Evolutionary conservation across 129 eudicot species (phyloP).

Genomic region (Artemisia annua): DNA sequence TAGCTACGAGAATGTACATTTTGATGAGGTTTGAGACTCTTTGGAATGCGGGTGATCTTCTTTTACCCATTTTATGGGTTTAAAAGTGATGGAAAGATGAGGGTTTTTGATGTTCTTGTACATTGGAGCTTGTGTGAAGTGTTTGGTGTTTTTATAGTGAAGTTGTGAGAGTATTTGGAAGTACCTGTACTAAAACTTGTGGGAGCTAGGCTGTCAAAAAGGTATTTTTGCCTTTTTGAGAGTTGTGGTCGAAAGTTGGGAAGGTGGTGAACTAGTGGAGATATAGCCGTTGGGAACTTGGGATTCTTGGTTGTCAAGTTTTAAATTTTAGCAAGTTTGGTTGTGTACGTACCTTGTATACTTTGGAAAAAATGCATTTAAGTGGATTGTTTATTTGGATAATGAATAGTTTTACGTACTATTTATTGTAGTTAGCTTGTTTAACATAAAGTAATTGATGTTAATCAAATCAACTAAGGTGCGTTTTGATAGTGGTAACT

Average conservation of each 20-base stretch:
- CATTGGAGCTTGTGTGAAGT: neutral
- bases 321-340: slow-evolving; percentile 9
- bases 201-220: slow-evolving; percentile 34
- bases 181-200: slow-evolving; percentile 9
- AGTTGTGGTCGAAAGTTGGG: slow-evolving; percentile 28
- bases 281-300: slow-evolving; percentile 29
- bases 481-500: too few species aligned
- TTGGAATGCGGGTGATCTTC: slow-evolving; percentile 43
- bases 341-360: too few species aligned
- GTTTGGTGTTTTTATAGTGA: slow-evolving; percentile 19
- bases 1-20: slow-evolving; percentile 46
- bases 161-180: slow-evolving; percentile 9
- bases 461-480: too few species aligned
- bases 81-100: neutral
- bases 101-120: neutral
- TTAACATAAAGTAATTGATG: too few species aligned
- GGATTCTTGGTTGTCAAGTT: slow-evolving; percentile 32
- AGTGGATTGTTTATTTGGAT: too few species aligned
- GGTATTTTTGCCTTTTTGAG: slow-evolving; percentile 30
- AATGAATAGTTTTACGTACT: too few species aligned
- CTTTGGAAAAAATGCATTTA: too few species aligned
- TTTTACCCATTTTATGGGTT: slow-evolving; percentile 48
- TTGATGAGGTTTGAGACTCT: slow-evolving; percentile 57
- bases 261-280: slow-evolving; percentile 25
- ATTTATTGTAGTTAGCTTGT: too few species aligned